Evolutionary conservation across 345 rosid species (phyloP).

Genomic region (Eucalyptus marginata): DNA sequence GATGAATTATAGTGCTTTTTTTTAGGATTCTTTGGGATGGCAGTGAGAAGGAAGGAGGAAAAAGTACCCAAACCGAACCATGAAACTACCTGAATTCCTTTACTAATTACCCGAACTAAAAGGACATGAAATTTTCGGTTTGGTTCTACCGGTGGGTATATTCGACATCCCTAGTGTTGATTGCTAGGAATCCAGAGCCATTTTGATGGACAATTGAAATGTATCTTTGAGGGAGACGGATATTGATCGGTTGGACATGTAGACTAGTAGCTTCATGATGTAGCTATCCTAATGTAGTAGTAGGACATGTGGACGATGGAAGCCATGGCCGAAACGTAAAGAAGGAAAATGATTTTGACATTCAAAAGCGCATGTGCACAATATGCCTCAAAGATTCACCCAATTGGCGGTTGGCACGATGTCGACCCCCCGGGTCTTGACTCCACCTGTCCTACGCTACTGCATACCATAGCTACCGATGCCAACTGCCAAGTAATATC

Average conservation of each 20-base stretch:
- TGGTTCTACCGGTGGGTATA: no score
- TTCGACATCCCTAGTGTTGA: not conserved
- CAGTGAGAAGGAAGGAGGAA: no score
- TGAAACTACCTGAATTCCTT: no score
- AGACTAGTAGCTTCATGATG: not conserved
- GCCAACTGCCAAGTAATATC: not conserved
- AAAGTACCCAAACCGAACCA: no score
- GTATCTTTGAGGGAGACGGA: not conserved
- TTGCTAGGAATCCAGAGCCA: not conserved
- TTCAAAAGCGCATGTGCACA: not conserved
- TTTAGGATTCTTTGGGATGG: no score
- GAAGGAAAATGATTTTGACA: not conserved
- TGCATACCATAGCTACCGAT: not conserved
- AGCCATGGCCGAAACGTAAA: not conserved
- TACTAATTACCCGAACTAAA: no score
- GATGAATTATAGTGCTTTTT: no score
- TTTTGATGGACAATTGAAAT: not conserved
- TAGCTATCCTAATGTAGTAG: not conserved
- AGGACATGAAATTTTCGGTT: rapidly evolving
- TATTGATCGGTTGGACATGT: not conserved
- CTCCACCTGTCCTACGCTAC: not conserved
- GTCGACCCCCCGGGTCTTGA: not conserved
- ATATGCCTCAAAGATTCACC: not conserved
- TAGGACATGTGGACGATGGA: not conserved
- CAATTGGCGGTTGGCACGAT: no score